A percentile compares a stretch with the other conserved stretches of the same genome.
These are phyloP conservation scores for Ambrosiella beaveri DNA, from an alignment of 2,329 filamentous ascomycete species.

Conservation along the genomic window DNA sequence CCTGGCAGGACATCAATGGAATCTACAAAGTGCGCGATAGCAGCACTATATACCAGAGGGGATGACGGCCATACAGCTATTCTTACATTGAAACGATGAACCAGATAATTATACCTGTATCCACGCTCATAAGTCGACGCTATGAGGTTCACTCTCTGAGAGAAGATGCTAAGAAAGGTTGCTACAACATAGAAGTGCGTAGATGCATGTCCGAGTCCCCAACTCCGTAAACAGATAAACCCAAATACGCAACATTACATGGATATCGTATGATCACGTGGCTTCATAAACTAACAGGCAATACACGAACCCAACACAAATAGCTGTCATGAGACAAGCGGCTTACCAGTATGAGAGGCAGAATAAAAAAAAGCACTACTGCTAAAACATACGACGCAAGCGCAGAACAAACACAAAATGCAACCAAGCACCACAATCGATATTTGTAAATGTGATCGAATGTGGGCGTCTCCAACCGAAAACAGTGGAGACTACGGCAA, in stretches of 20 bases:
- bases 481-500: not conserved
- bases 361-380: not conserved
- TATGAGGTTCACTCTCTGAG: too few relatives aligned
- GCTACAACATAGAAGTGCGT: too few relatives aligned
- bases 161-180: too few relatives aligned
- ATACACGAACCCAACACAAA: not conserved
- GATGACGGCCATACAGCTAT: not conserved
- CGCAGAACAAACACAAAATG: not conserved
- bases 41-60: not conserved
- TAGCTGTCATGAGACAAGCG: too few relatives aligned
- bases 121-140: too few relatives aligned
- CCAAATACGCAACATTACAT: not conserved
- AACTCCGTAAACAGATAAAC: not conserved
- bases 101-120: too few relatives aligned
- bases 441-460: not conserved
- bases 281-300: not conserved
- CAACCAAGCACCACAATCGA: not conserved
- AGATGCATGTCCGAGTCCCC: not conserved
- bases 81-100: too few relatives aligned
- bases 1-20: not conserved
- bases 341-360: not conserved
- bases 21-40: not conserved
- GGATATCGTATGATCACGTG: not conserved
- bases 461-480: not conserved
- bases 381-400: constrained; percentile 1